phyloP scores from a whole-genome alignment of 1,284 basidiomycete genomes.

The Sphagnurus paluster region DNA sequence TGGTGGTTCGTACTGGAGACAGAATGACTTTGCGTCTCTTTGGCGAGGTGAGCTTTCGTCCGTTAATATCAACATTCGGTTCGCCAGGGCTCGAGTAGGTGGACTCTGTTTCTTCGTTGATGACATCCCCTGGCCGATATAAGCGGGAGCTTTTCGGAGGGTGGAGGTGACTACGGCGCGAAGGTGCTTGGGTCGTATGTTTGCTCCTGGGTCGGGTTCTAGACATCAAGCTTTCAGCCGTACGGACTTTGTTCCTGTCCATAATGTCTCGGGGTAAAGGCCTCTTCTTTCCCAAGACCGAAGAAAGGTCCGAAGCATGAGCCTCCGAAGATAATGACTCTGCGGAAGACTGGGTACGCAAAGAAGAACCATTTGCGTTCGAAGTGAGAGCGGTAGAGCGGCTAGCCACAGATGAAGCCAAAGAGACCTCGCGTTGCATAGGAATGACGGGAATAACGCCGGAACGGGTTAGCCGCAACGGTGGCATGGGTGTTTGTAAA shows the following conservation, averaged over 20 bases:
- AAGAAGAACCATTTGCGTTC: slow-evolving; percentile 42
- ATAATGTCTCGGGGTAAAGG: slow-evolving; percentile 14
- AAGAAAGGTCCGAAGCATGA: slow-evolving; percentile 28
- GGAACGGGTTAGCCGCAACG: slow-evolving; percentile 25
- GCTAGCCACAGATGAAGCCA: slow-evolving; percentile 34
- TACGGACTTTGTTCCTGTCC: slow-evolving; percentile 4
- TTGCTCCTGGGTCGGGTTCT: neutral
- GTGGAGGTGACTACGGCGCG: neutral
- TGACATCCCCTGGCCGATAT: neutral
- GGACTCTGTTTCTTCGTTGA: slow-evolving; percentile 10
- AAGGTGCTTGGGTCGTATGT: neutral
- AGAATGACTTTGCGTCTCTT: slow-evolving; percentile 13
- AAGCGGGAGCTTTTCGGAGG: neutral
- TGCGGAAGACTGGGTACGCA: slow-evolving; percentile 45
- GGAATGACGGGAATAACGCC: slow-evolving; percentile 16
- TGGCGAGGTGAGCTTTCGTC: slow-evolving; percentile 19
- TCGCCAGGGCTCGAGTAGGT: slow-evolving; percentile 15
- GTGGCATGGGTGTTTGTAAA: slow-evolving; percentile 54
- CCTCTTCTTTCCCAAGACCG: slow-evolving; percentile 23
- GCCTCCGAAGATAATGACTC: slow-evolving; percentile 41
- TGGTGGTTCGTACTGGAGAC: no score
- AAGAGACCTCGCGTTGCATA: slow-evolving; percentile 24
- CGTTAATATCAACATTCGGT: slow-evolving; percentile 8
- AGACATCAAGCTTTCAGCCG: neutral
- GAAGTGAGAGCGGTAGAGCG: slow-evolving; percentile 47